Conservation (phyloP, 495 filamentous ascomycete species). For the Aspergillus campestris region DNA sequence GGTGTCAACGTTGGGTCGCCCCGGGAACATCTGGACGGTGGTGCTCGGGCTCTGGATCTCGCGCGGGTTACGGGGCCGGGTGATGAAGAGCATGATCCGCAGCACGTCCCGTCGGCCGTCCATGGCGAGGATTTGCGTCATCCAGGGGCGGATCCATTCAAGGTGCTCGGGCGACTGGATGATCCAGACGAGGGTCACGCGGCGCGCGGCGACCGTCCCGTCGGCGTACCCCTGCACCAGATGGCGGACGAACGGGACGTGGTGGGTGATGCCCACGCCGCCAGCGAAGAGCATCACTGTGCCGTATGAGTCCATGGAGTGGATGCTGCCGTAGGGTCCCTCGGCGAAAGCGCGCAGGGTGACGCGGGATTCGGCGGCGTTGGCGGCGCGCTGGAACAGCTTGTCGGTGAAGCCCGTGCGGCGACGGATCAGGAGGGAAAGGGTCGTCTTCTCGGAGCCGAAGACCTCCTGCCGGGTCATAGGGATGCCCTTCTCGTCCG, state of each 20-base stretch:
- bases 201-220: slow-evolving; percentile 69
- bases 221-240: slow-evolving; percentile 66
- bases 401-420: slow-evolving; percentile 81
- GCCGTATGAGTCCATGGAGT: slow-evolving; percentile 82
- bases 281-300: slow-evolving; percentile 85
- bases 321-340: slow-evolving; percentile 79
- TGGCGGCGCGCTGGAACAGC: slow-evolving; percentile 57
- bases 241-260: slow-evolving; percentile 79
- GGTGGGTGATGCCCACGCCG: slow-evolving; percentile 90
- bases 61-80: slow-evolving; percentile 62
- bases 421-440: slow-evolving; percentile 75
- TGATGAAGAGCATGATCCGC: slow-evolving; percentile 80
- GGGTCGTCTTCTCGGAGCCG: slow-evolving; percentile 42
- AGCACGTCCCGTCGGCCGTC: slow-evolving; percentile 68
- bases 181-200: slow-evolving; percentile 80
- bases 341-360: slow-evolving; percentile 60
- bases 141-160: slow-evolving; percentile 91
- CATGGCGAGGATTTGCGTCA: slow-evolving; percentile 78
- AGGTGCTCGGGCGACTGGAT: slow-evolving; percentile 79
- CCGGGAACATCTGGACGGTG: slow-evolving; percentile 78
- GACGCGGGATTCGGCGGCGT: slow-evolving; percentile 32
- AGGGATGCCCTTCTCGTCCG: slow-evolving; percentile 37
- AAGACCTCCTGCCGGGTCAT: slow-evolving; percentile 28
- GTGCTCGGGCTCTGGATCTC: slow-evolving; percentile 61
- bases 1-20: slow-evolving; percentile 71